A percentile compares a stretch with the other conserved stretches of the same genome.
Evolutionary conservation across 106 monocot genomes (phyloP).

Genomic region (Amphibolis antarctica): DNA sequence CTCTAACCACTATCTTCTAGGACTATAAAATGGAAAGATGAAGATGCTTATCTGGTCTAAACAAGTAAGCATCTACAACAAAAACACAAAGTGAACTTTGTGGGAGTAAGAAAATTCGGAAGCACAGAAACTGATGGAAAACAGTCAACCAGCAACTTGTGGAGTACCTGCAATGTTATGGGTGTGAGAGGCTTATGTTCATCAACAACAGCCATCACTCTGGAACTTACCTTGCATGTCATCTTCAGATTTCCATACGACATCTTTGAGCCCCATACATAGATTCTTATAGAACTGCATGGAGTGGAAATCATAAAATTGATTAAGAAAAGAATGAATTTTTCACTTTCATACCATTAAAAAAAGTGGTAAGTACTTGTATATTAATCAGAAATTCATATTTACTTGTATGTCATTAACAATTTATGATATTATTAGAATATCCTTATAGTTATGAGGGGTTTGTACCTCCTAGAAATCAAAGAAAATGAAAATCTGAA

Average conservation of each 20-base stretch:
- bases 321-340: not conserved
- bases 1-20: not conserved
- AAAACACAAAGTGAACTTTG: not conserved
- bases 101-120: not conserved
- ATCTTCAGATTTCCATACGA: slow-evolving; percentile 71
- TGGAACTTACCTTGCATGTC: slow-evolving; percentile 23
- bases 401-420: too few species aligned
- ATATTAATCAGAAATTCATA: too few species aligned
- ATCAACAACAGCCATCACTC: not conserved
- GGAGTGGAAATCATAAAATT: not conserved
- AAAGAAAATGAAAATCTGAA: too few species aligned
- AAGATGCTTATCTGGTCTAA: not conserved
- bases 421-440: too few species aligned
- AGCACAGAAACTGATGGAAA: not conserved
- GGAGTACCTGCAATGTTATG: not conserved
- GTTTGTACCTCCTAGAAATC: too few species aligned
- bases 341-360: not conserved
- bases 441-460: too few species aligned
- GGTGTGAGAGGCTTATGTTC: too few species aligned
- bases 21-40: not conserved
- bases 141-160: not conserved
- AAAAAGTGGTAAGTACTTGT: too few species aligned
- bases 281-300: slow-evolving; percentile 60
- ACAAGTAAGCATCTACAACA: slow-evolving; percentile 1
- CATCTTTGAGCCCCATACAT: slow-evolving; percentile 46